Evolutionary conservation across 2,329 filamentous ascomycete species (phyloP), one percentile per base, ranked within the genome.

Genomic region (Boeremia exigua): DNA sequence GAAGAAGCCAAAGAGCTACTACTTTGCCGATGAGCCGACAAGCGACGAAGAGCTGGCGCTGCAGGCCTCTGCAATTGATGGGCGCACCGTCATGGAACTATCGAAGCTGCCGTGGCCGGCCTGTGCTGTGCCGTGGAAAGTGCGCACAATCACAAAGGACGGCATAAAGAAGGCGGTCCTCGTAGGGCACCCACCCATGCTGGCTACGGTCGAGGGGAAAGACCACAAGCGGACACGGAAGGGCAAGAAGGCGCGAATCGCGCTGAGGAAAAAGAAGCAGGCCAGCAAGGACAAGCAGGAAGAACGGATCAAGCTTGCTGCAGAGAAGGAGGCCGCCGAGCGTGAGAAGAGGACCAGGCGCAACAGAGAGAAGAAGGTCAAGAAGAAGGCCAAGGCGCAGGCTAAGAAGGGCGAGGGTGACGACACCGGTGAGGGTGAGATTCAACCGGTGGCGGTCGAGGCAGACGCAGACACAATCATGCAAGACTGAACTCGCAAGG

Each of bases 321-420:
- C 65, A 10, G 69, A 72, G 49, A 75, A 73, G 53, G 67, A 72
- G 34, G 70, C 73, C 15, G 65, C 68, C 4, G 71, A 73, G 49
- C 65, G 67, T 12, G 73, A 75, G 59, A 75, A 75, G 62, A 61
- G 68, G 37, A 74, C 72, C 2, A 62, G 71, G 46, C 62, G 66
- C n/a, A 75, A 75, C 54, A 61, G 73, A 14, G 72, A 75, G 56
- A 75, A 75, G 65, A 75, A 75, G 56, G 55, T 75, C 34, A 75
- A 74, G 56, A 72, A 70, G 58, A 75, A 71, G 61, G 71, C 66
- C 12, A 69, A 65, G 40, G 66, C 72, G 4, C 70, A 72, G 56
- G 71, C 71, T 2, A 72, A 72, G 61, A 74, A 72, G 53, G 38
- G 51, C 12, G 52, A 51, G 19, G 45, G 54, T 27, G 44, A 50